Percentiles rank a stretch among this genome's conserved stretches.
Conservation (phyloP, 495 filamentous ascomycete species). For the Penicillium waksmanii region DNA sequence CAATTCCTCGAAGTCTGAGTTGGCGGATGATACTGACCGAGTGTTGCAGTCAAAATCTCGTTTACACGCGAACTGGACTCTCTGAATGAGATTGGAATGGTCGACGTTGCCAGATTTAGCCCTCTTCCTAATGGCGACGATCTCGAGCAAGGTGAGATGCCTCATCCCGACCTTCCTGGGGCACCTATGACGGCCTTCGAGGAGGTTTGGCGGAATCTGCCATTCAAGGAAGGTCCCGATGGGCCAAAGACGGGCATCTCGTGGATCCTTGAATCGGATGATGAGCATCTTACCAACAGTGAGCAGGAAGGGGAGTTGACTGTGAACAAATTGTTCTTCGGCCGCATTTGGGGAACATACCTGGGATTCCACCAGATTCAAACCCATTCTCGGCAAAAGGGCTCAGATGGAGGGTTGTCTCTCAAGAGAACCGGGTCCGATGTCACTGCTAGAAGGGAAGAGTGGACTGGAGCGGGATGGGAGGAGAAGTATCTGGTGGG, state of each 20-base stretch:
- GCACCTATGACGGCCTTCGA: conserved; percentile 28
- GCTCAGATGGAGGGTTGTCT: conserved; percentile 20
- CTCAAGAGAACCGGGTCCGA: conserved; percentile 31
- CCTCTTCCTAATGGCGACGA: conserved; percentile 37
- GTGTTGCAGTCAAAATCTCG: conserved; percentile 31
- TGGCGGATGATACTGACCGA: conserved; percentile 7
- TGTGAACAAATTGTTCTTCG: conserved; percentile 40
- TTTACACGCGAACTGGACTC: conserved; percentile 50
- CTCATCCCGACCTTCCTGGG: conserved; percentile 25
- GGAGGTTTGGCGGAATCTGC: conserved; percentile 45
- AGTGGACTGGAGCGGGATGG: conserved; percentile 34
- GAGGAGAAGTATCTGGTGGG: conserved; percentile 35
- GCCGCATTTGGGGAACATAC: conserved; percentile 42
- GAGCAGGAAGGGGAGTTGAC: conserved; percentile 26
- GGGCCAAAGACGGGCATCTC: conserved; percentile 31
- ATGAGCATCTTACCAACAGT: conserved; percentile 14
- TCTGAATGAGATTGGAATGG: conserved; percentile 37
- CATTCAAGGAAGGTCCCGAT: conserved; percentile 29
- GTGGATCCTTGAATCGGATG: conserved; percentile 42
- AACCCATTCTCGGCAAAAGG: conserved; percentile 17
- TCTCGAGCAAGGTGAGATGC: conserved; percentile 28
- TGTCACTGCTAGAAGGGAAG: conserved; percentile 44
- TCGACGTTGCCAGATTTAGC: conserved; percentile 43
- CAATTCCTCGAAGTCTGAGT: no score
- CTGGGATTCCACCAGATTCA: conserved; percentile 40